Evolutionary conservation across 139 green algal species (phyloP).

Genomic region (Picochlorum sp.): DNA sequence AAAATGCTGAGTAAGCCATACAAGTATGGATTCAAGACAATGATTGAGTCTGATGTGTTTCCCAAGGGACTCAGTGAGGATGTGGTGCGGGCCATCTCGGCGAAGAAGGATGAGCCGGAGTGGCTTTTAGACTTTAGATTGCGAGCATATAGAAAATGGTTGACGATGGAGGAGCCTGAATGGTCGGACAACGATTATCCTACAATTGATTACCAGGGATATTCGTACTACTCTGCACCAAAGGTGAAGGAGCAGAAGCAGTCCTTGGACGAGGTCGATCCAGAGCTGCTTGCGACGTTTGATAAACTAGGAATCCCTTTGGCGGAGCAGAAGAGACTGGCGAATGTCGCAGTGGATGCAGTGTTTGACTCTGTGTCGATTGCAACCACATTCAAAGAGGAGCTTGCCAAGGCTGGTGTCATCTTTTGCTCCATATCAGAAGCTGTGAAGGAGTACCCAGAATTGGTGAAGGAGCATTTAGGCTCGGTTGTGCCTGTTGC

Average conservation of each 20-base stretch:
- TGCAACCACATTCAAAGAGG: constrained; percentile 93
- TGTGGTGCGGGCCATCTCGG: constrained; percentile 89
- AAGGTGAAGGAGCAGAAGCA: constrained; percentile 85
- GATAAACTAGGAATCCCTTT: constrained; percentile 97
- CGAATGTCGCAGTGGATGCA: constrained; percentile 95
- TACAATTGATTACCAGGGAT: constrained; percentile 78
- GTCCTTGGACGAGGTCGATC: constrained; percentile 90
- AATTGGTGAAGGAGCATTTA: constrained; percentile 88
- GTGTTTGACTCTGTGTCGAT: constrained; percentile 99
- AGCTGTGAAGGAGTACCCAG: constrained; percentile 90
- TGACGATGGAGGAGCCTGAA: constrained; percentile 76
- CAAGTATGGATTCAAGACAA: constrained; percentile 90
- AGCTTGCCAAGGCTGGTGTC: constrained; percentile 88
- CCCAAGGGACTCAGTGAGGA: constrained; percentile 83
- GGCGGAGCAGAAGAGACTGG: constrained; percentile 94
- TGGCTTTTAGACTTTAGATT: constrained; percentile 98
- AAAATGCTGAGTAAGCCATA: constrained; percentile 74
- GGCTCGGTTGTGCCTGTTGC: constrained; percentile 81
- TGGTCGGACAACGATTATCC: constrained; percentile 52
- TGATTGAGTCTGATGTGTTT: constrained; percentile 89
- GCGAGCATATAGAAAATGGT: constrained; percentile 87
- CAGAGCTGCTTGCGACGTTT: constrained; percentile 92
- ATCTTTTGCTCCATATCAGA: constrained; percentile 97
- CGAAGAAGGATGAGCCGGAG: constrained; percentile 98
- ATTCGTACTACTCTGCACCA: constrained; percentile 94